Base-by-base conservation (phyloP, 1,284 basidiomycete species). In the Pascua guehoae region DNA sequence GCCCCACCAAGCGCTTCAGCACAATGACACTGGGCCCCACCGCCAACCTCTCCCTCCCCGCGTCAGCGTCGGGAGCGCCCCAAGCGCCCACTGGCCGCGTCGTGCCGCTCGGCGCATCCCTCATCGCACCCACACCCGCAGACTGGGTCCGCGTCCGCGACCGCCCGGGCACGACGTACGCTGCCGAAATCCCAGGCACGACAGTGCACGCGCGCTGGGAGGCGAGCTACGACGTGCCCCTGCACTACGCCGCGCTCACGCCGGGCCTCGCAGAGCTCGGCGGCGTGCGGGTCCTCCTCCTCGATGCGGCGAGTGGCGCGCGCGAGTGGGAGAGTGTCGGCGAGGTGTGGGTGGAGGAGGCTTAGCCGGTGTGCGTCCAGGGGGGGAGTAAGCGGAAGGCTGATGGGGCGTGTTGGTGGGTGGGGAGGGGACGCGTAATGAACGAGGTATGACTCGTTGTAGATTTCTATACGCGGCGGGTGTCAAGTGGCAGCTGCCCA, bases 211-310 rank as follows among this genome's bases (percentile, higher is more conserved):
- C 58, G 32, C 54, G 63, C 14, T 74, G 69, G 67, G 73, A 75
- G 52, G 57, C 57, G 36, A 36, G 41, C 3, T 62, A 60, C 47
- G 63, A 66, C 32, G 51, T 66, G n/a, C 52, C 59, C 2, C 51
- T 71, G 43, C 47, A 60, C 8, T 74, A 68, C 53, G 46, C 72
- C 9, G 67, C 66, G 0, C 51, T 70, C 1, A 51, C 65, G 8
- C 66, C 68, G 17, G 73, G 73, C 0, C 50, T 72, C n/a, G 64
- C 63, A 0, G 64, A 60, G 36, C 56, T 75, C 1, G 73, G 73
- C 16, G 73, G 73, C 1, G n/a, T 69, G 38, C 62, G 73, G 12
- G 62, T 74, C 5, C 52, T 74, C 43, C 16, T 66, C 1, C 47
- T 72, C 16, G 57, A 51, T 18, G 39, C 44, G 17, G 49, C 47